Conservation (phyloP, 345 rosid species). For the Viola odorata region DNA sequence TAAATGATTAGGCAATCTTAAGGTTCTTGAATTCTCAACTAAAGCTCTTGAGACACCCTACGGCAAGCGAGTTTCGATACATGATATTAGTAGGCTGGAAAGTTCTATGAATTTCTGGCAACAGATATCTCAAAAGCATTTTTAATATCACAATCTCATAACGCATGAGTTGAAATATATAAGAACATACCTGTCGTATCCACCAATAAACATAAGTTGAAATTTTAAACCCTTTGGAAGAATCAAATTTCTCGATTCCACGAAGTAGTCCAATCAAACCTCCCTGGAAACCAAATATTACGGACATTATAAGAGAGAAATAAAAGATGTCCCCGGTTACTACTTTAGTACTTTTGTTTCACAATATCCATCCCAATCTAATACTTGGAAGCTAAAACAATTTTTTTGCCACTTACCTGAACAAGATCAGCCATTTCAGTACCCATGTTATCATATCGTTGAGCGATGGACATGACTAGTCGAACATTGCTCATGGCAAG, state of each 20-base stretch:
- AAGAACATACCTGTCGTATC: conserved; percentile 79
- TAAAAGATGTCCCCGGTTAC: too few species aligned
- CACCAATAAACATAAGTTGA: conserved; percentile 98
- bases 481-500: conserved; percentile 98
- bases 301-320: not conserved
- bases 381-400: conserved; percentile 11
- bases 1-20: conserved; percentile 79
- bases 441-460: conserved; percentile 82
- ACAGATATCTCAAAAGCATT: not conserved
- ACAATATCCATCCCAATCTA: not conserved
- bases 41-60: conserved; percentile 93
- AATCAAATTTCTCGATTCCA: conserved; percentile 94
- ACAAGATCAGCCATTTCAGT: conserved; percentile 96
- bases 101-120: not conserved
- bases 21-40: conserved; percentile 77
- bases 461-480: conserved; percentile 91
- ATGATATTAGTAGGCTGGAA: not conserved
- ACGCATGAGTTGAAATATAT: not conserved
- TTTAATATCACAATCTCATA: too few species aligned
- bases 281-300: conserved; percentile 46
- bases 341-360: not conserved
- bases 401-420: conserved; percentile 44
- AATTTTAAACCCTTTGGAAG: conserved; percentile 83
- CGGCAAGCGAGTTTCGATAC: conserved; percentile 3
- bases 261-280: conserved; percentile 88